Percentiles rank a stretch among this genome's conserved stretches.
phyloP scores from a whole-genome alignment of 306 rosid species.

The Cicer pinnatifidum region DNA sequence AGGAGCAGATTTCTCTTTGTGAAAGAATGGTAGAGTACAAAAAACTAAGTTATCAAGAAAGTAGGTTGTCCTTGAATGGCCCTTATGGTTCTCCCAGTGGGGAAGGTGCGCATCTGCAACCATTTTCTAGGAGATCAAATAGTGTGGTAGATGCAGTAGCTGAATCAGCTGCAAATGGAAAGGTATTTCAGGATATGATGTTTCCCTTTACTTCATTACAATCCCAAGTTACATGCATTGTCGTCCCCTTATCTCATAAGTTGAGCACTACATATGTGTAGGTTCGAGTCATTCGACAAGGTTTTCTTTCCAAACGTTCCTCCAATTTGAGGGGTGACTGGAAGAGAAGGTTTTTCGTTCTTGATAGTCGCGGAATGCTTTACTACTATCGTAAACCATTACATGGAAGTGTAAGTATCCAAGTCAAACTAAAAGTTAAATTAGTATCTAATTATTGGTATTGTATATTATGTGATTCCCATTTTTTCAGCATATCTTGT shows the following conservation, averaged over 20 bases:
- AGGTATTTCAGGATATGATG: conserved; percentile 51
- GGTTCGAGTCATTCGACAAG: conserved; percentile 80
- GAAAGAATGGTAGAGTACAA: conserved; percentile 73
- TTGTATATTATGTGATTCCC: conserved; percentile 17
- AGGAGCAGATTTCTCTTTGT: conserved; percentile 66
- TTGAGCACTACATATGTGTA: conserved; percentile 43
- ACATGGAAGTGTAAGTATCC: conserved; percentile 66
- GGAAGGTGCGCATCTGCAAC: conserved; percentile 55
- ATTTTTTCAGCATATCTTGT: conserved; percentile 33
- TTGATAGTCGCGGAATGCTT: conserved; percentile 80
- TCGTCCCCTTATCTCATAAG: conserved; percentile 20
- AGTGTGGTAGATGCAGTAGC: conserved; percentile 63
- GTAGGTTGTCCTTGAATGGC: conserved; percentile 55
- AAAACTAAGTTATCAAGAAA: conserved; percentile 56
- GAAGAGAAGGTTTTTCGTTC: conserved; percentile 85
- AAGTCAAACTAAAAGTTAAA: conserved; percentile 38
- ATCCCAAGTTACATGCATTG: conserved; percentile 12
- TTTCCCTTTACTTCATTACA: conserved; percentile 29
- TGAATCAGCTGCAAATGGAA: conserved; percentile 75
- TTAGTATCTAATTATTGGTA: conserved; percentile 12
- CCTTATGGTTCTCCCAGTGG: conserved; percentile 46
- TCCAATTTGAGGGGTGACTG: conserved; percentile 80
- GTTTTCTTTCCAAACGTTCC: conserved; percentile 82
- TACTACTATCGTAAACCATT: conserved; percentile 79
- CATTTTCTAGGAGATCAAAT: conserved; percentile 58